Evolutionary conservation across 805 yeast species (phyloP).

Genomic region (Teunomyces tritomae): DNA sequence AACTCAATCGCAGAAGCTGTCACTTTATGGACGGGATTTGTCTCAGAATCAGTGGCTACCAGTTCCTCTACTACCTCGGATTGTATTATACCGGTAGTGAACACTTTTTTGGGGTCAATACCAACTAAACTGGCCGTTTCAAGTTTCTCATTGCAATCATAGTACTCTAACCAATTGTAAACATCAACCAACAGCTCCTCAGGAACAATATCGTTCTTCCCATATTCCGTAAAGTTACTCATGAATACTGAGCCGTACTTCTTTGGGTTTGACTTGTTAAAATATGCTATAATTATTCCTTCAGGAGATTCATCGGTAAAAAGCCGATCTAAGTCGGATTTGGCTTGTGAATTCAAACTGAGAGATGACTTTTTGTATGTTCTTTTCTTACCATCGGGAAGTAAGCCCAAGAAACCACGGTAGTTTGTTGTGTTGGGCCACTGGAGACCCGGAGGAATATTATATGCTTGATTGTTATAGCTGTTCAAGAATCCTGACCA

Average conservation of each 20-base stretch:
- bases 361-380: slow-evolving; percentile 30
- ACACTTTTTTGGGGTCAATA: slow-evolving; percentile 1
- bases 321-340: slow-evolving; percentile 19
- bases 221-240: slow-evolving; percentile 8
- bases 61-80: slow-evolving; percentile 9
- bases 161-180: slow-evolving; percentile 32
- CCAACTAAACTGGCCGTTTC: slow-evolving; percentile 14
- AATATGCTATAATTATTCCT: slow-evolving; percentile 29
- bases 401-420: slow-evolving; percentile 34
- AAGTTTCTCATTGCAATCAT: slow-evolving; percentile 26
- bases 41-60: neutral
- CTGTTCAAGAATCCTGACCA: slow-evolving; percentile 29
- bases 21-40: neutral
- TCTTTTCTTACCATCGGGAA: slow-evolving; percentile 13
- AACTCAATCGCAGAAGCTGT: slow-evolving; percentile 23
- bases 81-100: slow-evolving; percentile 6
- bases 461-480: slow-evolving; percentile 22
- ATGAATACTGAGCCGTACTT: slow-evolving; percentile 30
- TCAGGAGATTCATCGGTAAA: slow-evolving; percentile 5
- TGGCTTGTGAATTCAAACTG: slow-evolving; percentile 12
- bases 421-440: slow-evolving; percentile 39
- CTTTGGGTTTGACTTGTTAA: slow-evolving; percentile 25
- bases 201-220: slow-evolving; percentile 6
- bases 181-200: slow-evolving; percentile 18
- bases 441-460: slow-evolving; percentile 19